Conservation (phyloP, 768 basidiomycete species). For the Asterophora parasitica region DNA sequence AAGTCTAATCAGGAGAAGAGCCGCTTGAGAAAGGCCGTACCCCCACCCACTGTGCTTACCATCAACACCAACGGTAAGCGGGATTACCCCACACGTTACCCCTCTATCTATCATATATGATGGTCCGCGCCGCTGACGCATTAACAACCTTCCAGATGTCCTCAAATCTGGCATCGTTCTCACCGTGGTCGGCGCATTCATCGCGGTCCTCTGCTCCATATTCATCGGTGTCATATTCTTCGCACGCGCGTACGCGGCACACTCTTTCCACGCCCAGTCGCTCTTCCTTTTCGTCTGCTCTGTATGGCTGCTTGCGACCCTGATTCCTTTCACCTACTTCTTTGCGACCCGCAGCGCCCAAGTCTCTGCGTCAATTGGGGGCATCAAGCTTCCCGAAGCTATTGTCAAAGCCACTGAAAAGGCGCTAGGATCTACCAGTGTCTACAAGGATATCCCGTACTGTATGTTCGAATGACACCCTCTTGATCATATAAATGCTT, state of each 20-base stretch:
- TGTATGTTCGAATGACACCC: slow-evolving; percentile 41
- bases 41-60: slow-evolving; percentile 27
- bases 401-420: slow-evolving; percentile 32
- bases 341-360: slow-evolving; percentile 41
- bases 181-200: slow-evolving; percentile 29
- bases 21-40: slow-evolving; percentile 25
- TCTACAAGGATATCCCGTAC: slow-evolving; percentile 42
- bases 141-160: slow-evolving; percentile 27
- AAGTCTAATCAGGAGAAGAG: slow-evolving; percentile 37
- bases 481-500: slow-evolving; percentile 1
- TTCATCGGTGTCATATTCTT: slow-evolving; percentile 19
- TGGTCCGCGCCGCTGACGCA: not conserved
- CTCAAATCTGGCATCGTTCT: slow-evolving; percentile 33
- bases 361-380: slow-evolving; percentile 38
- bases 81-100: not conserved
- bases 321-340: slow-evolving; percentile 16
- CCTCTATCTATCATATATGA: not conserved
- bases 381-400: slow-evolving; percentile 28
- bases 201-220: slow-evolving; percentile 26
- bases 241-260: slow-evolving; percentile 15
- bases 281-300: slow-evolving; percentile 36
- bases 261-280: slow-evolving; percentile 31
- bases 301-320: slow-evolving; percentile 38
- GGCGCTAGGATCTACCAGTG: slow-evolving; percentile 33
- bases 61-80: slow-evolving; percentile 34